phyloP scores from a whole-genome alignment of 768 basidiomycete genomes.

The Suillus subluteus region DNA sequence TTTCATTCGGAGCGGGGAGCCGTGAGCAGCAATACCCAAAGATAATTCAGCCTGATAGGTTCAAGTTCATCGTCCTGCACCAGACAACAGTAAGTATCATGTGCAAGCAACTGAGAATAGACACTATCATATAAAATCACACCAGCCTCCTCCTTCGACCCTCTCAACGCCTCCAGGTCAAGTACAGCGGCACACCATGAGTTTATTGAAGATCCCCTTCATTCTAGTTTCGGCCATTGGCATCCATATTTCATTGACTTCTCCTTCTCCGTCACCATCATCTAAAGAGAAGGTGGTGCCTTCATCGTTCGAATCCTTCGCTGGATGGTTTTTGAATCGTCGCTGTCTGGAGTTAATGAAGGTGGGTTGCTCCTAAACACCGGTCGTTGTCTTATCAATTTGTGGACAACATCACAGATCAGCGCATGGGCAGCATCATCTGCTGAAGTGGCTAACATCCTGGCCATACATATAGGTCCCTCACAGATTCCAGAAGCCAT shows the following conservation, averaged over 20 bases:
- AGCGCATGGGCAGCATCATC: not conserved
- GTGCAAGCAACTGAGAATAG: too few relatives aligned
- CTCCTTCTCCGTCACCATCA: conserved; percentile 25
- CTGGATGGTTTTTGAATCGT: not conserved
- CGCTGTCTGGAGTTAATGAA: not conserved
- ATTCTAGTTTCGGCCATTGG: conserved; percentile 27
- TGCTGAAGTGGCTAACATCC: conserved; percentile 7
- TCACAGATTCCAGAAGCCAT: not conserved
- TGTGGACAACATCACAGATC: not conserved
- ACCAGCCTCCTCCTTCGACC: too few relatives aligned
- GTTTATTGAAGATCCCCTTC: conserved; percentile 24
- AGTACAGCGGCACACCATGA: conserved; percentile 12
- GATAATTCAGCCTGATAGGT: too few relatives aligned
- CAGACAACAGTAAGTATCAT: conserved; percentile 7
- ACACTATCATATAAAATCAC: too few relatives aligned
- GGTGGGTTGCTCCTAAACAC: not conserved
- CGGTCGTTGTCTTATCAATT: not conserved
- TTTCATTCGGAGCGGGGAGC: not conserved
- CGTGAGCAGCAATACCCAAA: not conserved
- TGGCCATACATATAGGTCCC: not conserved
- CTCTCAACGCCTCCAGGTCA: too few relatives aligned
- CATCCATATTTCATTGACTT: conserved; percentile 29
- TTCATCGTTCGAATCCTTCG: not conserved
- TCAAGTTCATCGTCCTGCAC: not conserved
- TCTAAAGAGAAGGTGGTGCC: conserved; percentile 15